These are phyloP conservation scores for Pulveroboletus ravenelii DNA, from an alignment of 768 basidiomycete genomes.

Conservation along the genomic window DNA sequence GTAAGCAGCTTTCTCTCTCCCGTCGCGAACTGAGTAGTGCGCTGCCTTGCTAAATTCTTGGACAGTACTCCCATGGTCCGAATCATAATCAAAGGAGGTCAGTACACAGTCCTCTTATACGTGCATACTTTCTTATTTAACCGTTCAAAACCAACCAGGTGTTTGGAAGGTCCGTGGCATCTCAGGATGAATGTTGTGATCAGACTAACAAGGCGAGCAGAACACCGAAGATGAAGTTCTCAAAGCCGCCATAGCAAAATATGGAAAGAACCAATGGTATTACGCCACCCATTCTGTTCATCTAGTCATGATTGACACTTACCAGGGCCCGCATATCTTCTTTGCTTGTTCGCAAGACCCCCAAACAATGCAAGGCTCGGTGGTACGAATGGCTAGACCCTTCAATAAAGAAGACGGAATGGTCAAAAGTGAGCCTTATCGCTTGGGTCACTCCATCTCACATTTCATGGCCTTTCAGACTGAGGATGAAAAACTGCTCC, in stretches of 20 bases:
- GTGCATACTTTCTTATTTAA: not conserved
- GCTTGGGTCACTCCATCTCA: not conserved
- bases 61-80: slow-evolving; percentile 56
- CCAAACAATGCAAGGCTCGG: slow-evolving; percentile 98
- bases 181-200: not conserved
- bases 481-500: slow-evolving; percentile 97
- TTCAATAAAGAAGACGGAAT: slow-evolving; percentile 99
- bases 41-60: not conserved
- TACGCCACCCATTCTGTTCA: slow-evolving; percentile 1
- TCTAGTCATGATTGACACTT: not conserved
- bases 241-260: slow-evolving; percentile 97
- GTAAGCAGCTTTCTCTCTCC: not conserved
- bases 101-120: slow-evolving; percentile 20
- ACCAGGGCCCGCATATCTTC: slow-evolving; percentile 95
- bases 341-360: slow-evolving; percentile 94
- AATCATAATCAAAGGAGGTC: slow-evolving; percentile 89
- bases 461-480: slow-evolving; percentile 44
- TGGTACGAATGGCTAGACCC: slow-evolving; percentile 99
- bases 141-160: slow-evolving; percentile 35
- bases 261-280: slow-evolving; percentile 93
- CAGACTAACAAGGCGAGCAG: slow-evolving; percentile 34
- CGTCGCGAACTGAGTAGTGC: not conserved
- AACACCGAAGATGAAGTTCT: slow-evolving; percentile 98
- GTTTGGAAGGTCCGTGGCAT: slow-evolving; percentile 68
- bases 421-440: slow-evolving; percentile 75